phyloP scores from a whole-genome alignment of 2,329 filamentous ascomycete genomes.

The Dactylonectria macrodidyma region DNA sequence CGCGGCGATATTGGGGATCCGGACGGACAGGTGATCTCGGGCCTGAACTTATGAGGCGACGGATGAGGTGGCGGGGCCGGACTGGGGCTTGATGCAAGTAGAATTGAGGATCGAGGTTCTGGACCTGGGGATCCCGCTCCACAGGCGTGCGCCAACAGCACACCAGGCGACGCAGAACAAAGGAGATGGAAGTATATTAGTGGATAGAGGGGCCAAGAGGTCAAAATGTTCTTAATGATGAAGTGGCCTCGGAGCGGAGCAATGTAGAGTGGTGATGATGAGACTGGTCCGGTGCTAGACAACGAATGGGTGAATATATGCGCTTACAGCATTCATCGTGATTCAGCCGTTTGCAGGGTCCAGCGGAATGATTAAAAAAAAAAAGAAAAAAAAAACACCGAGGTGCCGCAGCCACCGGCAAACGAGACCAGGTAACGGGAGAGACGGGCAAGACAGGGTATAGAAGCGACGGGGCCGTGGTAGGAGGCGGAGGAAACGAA shows the following conservation, averaged over 20 bases:
- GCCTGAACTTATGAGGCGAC: constrained; percentile 44
- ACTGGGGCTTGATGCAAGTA: constrained; percentile 40
- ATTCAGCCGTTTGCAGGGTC: constrained; percentile 39
- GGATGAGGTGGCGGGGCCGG: constrained; percentile 43
- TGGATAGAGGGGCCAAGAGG: not conserved
- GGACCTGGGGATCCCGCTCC: constrained; percentile 39
- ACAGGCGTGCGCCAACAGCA: constrained; percentile 33
- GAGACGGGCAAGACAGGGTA: constrained; percentile 34
- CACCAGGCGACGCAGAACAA: constrained; percentile 32
- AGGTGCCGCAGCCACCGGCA: constrained; percentile 45
- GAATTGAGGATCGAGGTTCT: constrained; percentile 42
- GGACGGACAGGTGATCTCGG: constrained; percentile 43
- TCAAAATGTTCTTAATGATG: not conserved
- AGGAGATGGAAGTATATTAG: constrained; percentile 1
- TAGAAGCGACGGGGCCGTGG: constrained; percentile 43
- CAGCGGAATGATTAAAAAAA: constrained; percentile 32
- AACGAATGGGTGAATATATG: not conserved
- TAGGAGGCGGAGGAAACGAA: constrained; percentile 36
- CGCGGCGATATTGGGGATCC: constrained; percentile 33
- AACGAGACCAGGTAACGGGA: constrained; percentile 38
- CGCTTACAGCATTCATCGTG: constrained; percentile 39
- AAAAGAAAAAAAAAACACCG: constrained; percentile 23
- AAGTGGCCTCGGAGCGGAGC: not conserved
- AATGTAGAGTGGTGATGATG: not conserved
- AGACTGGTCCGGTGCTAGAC: not conserved